A percentile compares a stretch with the other conserved stretches of the same genome.
phyloP scores from a whole-genome alignment of 2,329 filamentous ascomycete genomes.

The Diaporthe sp. region DNA sequence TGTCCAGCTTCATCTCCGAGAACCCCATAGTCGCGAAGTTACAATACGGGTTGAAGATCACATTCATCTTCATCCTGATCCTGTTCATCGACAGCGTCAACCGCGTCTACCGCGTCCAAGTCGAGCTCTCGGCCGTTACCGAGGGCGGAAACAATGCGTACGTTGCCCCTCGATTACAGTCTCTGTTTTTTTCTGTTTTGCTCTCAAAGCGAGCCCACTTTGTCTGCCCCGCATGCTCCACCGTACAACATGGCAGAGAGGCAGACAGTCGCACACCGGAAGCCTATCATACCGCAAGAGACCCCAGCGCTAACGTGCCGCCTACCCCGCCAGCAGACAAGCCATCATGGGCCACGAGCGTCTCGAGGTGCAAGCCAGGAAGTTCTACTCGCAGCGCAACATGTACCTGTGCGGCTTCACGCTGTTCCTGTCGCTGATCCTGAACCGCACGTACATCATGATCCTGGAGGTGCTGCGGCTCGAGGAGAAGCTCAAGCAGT shows the following conservation, averaged over 20 bases:
- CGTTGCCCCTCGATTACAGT: conserved; percentile 47
- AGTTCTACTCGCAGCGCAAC: conserved; percentile 99
- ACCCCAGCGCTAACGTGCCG: conserved; percentile 41
- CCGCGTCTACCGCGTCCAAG: conserved; percentile 95
- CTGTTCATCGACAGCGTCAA: conserved; percentile 97
- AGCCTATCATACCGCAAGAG: conserved; percentile 8
- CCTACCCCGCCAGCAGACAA: conserved; percentile 56
- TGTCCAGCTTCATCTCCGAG: conserved; percentile 88
- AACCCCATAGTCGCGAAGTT: conserved; percentile 88
- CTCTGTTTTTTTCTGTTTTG: background rate
- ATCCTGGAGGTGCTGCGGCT: conserved; percentile 92
- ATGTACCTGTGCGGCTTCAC: conserved; percentile 99
- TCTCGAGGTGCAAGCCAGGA: conserved; percentile 98
- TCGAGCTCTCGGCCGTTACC: conserved; percentile 82
- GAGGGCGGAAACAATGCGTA: conserved; percentile 71
- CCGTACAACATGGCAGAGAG: background rate
- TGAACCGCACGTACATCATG: conserved; percentile 99
- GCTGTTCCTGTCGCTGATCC: conserved; percentile 97
- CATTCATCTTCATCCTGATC: conserved; percentile 98
- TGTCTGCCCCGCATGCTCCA: background rate
- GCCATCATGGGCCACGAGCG: conserved; percentile 91
- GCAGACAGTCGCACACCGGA: background rate
- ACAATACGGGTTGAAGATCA: conserved; percentile 98
- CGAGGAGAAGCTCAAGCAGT: conserved; percentile 89
- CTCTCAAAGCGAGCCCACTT: conserved; percentile 6